These are phyloP conservation scores for Cardamine resedifolia DNA, from an alignment of 345 rosid species.

Conservation along the genomic window DNA sequence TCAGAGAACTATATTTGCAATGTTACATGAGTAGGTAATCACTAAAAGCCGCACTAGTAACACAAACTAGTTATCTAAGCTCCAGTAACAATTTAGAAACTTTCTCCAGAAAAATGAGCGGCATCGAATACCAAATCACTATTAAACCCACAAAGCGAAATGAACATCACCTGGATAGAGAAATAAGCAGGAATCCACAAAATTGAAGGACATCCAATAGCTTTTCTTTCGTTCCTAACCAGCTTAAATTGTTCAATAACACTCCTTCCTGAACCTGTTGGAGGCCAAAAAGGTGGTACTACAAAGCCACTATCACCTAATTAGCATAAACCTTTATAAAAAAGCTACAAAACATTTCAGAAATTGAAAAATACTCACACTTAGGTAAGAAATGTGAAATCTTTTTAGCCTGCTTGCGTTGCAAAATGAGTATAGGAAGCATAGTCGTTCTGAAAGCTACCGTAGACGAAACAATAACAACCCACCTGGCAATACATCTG, in stretches of 20 bases:
- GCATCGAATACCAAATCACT: neutral
- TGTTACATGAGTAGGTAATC: neutral
- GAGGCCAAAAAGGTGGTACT: constrained; percentile 91
- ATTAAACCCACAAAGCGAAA: neutral
- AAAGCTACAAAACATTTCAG: neutral
- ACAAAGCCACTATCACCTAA: constrained; percentile 28
- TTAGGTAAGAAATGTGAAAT: constrained; percentile 61
- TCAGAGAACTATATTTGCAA: neutral
- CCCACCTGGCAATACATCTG: constrained; percentile 70
- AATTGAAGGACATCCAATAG: constrained; percentile 72
- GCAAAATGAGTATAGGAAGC: constrained; percentile 67
- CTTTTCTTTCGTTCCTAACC: constrained; percentile 54
- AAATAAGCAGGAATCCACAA: constrained; percentile 68
- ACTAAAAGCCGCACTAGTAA: neutral
- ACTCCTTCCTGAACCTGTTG: constrained; percentile 79
- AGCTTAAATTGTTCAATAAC: constrained; percentile 52
- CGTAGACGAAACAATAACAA: constrained; percentile 71
- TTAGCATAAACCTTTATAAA: constrained; percentile 11
- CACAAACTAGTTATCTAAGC: neutral
- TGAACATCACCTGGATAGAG: constrained; percentile 60
- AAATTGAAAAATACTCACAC: constrained; percentile 46
- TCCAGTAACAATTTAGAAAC: neutral
- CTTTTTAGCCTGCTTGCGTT: constrained; percentile 57
- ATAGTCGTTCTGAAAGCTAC: constrained; percentile 61
- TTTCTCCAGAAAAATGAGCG: neutral